A percentile compares a stretch with the other conserved stretches of the same genome.
Conservation (phyloP, 2,329 filamentous ascomycete species). For the Stemphylium vesicarium region DNA sequence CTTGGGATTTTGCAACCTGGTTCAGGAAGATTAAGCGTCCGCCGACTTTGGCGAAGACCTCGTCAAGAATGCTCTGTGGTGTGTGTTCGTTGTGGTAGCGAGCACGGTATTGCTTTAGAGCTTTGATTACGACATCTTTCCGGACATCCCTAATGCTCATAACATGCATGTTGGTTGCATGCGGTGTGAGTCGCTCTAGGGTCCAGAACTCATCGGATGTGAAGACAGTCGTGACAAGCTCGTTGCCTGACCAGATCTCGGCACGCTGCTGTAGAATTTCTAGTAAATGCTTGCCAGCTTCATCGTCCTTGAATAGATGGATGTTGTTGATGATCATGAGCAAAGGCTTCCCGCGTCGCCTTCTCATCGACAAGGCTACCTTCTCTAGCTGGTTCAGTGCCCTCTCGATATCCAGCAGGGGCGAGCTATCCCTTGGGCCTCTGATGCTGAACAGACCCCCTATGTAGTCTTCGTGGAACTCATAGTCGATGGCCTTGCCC, state of each 20-base stretch:
- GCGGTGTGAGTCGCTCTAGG: slow-evolving; percentile 88
- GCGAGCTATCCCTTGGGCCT: slow-evolving; percentile 88
- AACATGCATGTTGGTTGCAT: slow-evolving; percentile 92
- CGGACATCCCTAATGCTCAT: slow-evolving; percentile 81
- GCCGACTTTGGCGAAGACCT: slow-evolving; percentile 87
- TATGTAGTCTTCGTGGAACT: slow-evolving; percentile 97
- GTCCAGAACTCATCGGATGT: slow-evolving; percentile 99
- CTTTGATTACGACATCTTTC: slow-evolving; percentile 74
- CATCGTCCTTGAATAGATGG: slow-evolving; percentile 87
- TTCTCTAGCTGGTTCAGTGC: slow-evolving; percentile 98
- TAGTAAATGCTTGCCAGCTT: slow-evolving; percentile 85
- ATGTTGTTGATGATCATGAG: slow-evolving; percentile 92
- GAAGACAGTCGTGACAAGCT: slow-evolving; percentile 88
- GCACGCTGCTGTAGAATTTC: slow-evolving; percentile 94
- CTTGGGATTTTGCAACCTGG: slow-evolving; percentile 77
- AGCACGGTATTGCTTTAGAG: slow-evolving; percentile 76
- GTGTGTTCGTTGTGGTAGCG: slow-evolving; percentile 73
- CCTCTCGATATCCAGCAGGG: slow-evolving; percentile 91
- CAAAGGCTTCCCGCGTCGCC: slow-evolving; percentile 69
- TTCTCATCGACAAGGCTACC: slow-evolving; percentile 76
- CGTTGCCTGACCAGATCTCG: slow-evolving; percentile 92
- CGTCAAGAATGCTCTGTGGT: slow-evolving; percentile 64
- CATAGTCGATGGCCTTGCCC: slow-evolving; percentile 92
- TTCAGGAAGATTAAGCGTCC: slow-evolving; percentile 87
- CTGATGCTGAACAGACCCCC: slow-evolving; percentile 92